Percentiles rank a stretch among this genome's conserved stretches.
Evolutionary conservation across 2,329 filamentous ascomycete genomes (phyloP).

Genomic region (Fusarium sublunatum): DNA sequence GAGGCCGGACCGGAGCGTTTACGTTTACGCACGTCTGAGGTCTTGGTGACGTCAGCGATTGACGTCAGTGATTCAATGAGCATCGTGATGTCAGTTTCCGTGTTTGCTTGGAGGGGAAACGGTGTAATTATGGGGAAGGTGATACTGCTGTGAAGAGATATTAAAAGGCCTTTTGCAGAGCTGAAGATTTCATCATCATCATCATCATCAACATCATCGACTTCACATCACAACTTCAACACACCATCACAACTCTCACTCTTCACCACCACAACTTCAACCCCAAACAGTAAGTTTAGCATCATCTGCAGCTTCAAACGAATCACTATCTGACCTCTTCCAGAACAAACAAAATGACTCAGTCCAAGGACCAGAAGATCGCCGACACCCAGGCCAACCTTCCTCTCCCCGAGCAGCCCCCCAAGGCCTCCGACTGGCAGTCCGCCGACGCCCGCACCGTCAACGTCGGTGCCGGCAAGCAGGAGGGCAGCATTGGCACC

Average conservation of each 20-base stretch:
- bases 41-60: conserved; percentile 42
- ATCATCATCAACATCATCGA: background rate
- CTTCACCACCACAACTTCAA: conserved; percentile 9
- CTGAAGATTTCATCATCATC: background rate
- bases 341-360: conserved; percentile 51
- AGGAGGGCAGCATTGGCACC: conserved; percentile 64
- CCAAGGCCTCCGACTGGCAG: conserved; percentile 81
- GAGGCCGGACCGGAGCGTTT: conserved; percentile 19
- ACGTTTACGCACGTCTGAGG: conserved; percentile 26
- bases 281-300: conserved; percentile 14
- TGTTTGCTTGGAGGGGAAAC: conserved; percentile 3
- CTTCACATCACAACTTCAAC: conserved; percentile 1
- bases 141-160: conserved; percentile 4
- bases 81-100: conserved; percentile 24
- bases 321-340: background rate
- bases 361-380: conserved; percentile 73
- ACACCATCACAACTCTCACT: conserved; percentile 2
- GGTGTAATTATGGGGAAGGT: conserved; percentile 7
- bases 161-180: conserved; percentile 24
- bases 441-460: conserved; percentile 75
- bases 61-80: conserved; percentile 40
- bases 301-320: background rate
- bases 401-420: conserved; percentile 82
- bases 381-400: conserved; percentile 77
- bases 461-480: conserved; percentile 74